Evolutionary conservation across 2,329 filamentous ascomycete genomes (phyloP), one percentile per base, ranked within the genome.

Genomic region (Pyrenophora tritici-repentis): DNA sequence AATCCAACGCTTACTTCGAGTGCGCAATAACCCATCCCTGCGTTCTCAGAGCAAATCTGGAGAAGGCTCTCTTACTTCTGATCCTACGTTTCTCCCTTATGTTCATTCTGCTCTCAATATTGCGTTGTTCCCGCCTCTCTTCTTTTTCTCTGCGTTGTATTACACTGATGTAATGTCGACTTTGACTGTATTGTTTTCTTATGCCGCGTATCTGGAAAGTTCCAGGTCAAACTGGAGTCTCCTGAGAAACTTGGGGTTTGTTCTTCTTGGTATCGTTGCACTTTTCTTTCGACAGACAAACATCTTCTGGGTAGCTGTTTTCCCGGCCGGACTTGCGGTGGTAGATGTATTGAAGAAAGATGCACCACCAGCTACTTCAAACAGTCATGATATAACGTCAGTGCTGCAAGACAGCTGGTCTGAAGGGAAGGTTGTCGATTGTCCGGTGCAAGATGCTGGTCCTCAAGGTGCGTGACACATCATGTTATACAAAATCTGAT

Each of bases 131-230:
- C 94, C 94, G 0, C 84, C 92, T 0, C 73, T 99, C 0, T 97
- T 96, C 79, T 99, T 99, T 81, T 99, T 99, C 74, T 94, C 91
- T 0, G 91, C 85, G 0, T 78, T 99, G 6, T 99, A 96, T 73
- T 99, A 99, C 72, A 99, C 94, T 0, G 94, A 99, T 72, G 83
- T 97, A 2, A 80, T 89, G 42, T 95, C 93, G 0, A 89, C 91
- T 0, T 78, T 89, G 6, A 81, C 86, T 1, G 90, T 97, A 0
- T 75, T 97, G 7, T 70, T 85, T 2, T 84, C 85, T 1, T 94
- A 92, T 66, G 76, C 81, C 61, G 76, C 78, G 41, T 61, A 81
- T 22, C 67, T 75, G 43, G 74, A 71, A 39, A 61, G 18, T 53
- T 35, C 34, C 1, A 32, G 43, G 43, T 20, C 32, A 56, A 56